A percentile compares a stretch with the other conserved stretches of the same genome.
These are phyloP conservation scores for Ilex paraguariensis DNA, from an alignment of 305 asterid species.

Conservation along the genomic window DNA sequence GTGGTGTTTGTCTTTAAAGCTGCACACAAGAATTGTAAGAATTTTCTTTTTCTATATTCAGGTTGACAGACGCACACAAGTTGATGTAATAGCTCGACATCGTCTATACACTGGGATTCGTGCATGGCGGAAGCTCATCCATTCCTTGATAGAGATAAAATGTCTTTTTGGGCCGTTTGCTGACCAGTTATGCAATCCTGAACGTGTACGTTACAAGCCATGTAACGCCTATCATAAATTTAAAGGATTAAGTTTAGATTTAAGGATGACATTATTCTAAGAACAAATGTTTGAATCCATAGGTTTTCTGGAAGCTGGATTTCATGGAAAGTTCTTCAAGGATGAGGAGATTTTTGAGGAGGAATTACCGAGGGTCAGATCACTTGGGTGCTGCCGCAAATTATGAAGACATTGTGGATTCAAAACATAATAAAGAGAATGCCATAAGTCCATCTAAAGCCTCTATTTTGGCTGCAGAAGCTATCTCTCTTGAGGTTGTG, in stretches of 20 bases:
- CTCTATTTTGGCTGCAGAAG: conserved; percentile 84
- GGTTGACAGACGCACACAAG: conserved; percentile 97
- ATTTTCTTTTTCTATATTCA: conserved; percentile 29
- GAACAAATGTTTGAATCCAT: conserved; percentile 11
- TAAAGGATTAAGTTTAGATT: no score
- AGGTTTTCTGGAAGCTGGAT: conserved; percentile 98
- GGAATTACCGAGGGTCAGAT: conserved; percentile 82
- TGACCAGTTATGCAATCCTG: conserved; percentile 61
- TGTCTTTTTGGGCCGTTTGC: conserved; percentile 91
- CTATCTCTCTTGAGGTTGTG: conserved; percentile 62
- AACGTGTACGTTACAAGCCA: conserved; percentile 49
- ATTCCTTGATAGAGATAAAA: conserved; percentile 77
- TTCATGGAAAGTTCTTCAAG: conserved; percentile 89
- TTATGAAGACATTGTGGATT: conserved; percentile 59
- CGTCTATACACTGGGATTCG: conserved; percentile 79
- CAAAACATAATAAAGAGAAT: conserved; percentile 44
- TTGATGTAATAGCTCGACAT: conserved; percentile 68
- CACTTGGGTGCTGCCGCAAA: conserved; percentile 97
- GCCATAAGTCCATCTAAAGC: conserved; percentile 80
- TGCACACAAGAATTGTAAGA: conserved; percentile 15
- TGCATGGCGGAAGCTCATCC: conserved; percentile 98
- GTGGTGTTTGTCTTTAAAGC: conserved; percentile 10
- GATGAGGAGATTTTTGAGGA: conserved; percentile 87
- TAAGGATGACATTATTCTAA: neutral
- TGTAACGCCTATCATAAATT: neutral